A percentile compares a stretch with the other conserved stretches of the same genome.
phyloP scores from a whole-genome alignment of 2,329 filamentous ascomycete genomes.

The Dactylellina cionopaga region DNA sequence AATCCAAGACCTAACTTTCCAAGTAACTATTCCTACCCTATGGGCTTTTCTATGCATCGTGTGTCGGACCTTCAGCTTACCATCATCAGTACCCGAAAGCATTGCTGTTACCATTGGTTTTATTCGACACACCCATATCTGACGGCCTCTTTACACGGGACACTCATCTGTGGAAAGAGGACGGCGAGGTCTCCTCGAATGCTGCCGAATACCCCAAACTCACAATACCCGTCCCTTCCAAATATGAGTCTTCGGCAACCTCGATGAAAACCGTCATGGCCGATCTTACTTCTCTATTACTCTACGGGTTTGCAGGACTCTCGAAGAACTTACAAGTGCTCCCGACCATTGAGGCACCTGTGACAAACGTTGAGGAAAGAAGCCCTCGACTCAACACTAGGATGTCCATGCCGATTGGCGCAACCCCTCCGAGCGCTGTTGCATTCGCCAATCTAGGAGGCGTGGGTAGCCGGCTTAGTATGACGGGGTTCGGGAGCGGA shows the following conservation, averaged over 20 bases:
- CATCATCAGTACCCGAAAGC: conserved; percentile 76
- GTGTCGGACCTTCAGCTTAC: not conserved
- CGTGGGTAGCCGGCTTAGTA: conserved; percentile 63
- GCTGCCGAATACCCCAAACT: conserved; percentile 65
- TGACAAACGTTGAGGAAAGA: conserved; percentile 63
- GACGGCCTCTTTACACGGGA: conserved; percentile 63
- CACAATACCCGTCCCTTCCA: conserved; percentile 73
- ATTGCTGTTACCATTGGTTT: conserved; percentile 78
- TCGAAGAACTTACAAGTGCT: conserved; percentile 77
- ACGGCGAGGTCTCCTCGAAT: conserved; percentile 38
- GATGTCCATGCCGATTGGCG: conserved; percentile 81
- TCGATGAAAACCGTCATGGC: conserved; percentile 85
- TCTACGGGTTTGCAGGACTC: conserved; percentile 79
- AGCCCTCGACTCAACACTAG: conserved; percentile 64
- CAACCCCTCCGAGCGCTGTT: conserved; percentile 70
- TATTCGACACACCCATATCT: conserved; percentile 76
- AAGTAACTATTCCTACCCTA: conserved; percentile 16
- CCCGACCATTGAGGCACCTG: conserved; percentile 81
- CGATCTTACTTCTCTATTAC: conserved; percentile 76
- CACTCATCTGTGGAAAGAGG: conserved; percentile 39
- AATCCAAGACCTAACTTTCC: conserved; percentile 44
- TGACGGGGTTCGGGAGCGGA: conserved; percentile 75
- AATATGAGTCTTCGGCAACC: conserved; percentile 75
- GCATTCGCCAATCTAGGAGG: conserved; percentile 59
- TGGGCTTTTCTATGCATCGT: not conserved